These are phyloP conservation scores for Pilasporangium apinafurcum DNA, from an alignment of 352 stramenopile species.

Conservation along the genomic window DNA sequence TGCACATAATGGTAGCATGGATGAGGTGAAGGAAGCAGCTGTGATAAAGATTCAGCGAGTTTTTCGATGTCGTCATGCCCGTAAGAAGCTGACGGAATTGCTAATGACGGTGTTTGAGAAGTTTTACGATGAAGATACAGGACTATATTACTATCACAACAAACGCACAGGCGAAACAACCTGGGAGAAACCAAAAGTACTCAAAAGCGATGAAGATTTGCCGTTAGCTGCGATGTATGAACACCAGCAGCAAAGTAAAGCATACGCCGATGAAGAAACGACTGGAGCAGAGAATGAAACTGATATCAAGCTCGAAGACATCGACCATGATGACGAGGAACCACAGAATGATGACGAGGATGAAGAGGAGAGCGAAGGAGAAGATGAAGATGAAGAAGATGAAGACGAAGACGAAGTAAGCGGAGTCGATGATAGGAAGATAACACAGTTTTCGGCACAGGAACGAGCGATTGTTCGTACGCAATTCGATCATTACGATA, in stretches of 20 bases:
- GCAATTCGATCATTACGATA: conserved; percentile 59
- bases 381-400: conserved; percentile 6
- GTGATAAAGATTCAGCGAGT: conserved; percentile 48
- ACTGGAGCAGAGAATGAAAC: conserved; percentile 12
- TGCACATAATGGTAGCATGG: background rate
- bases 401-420: conserved; percentile 6
- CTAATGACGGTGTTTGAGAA: conserved; percentile 58
- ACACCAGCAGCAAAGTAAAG: background rate
- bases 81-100: conserved; percentile 28
- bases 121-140: conserved; percentile 65
- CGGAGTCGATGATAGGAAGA: too few relatives aligned
- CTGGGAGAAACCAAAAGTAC: conserved; percentile 62
- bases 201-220: conserved; percentile 42
- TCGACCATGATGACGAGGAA: conserved; percentile 7
- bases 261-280: conserved; percentile 3
- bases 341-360: conserved; percentile 6
- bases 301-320: conserved; percentile 4
- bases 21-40: conserved; percentile 14
- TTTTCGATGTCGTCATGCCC: conserved; percentile 44
- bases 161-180: conserved; percentile 59
- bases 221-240: conserved; percentile 26
- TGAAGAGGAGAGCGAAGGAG: conserved; percentile 5
- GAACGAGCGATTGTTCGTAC: conserved; percentile 33
- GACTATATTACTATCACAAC: conserved; percentile 69
- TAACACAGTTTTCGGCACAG: conserved; percentile 25